These are phyloP conservation scores for Tulasnella sp. DNA, from an alignment of 768 basidiomycete genomes.

Conservation along the genomic window DNA sequence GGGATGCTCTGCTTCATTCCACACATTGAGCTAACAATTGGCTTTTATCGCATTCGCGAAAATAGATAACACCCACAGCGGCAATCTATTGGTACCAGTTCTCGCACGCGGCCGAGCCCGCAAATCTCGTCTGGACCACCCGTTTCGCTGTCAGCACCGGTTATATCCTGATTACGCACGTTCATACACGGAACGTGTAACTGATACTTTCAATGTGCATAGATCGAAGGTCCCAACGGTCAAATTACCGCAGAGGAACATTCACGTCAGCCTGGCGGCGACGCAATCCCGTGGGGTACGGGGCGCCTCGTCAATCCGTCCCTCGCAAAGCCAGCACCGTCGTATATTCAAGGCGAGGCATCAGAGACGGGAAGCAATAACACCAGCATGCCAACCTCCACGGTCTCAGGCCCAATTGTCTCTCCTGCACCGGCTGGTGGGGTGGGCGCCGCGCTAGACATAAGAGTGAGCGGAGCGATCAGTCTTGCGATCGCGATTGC, in stretches of 20 bases:
- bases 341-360: constrained; percentile 13
- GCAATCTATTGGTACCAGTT: constrained; percentile 78
- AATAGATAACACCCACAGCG: constrained; percentile 51
- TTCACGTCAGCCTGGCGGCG: constrained; percentile 37
- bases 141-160: constrained; percentile 48
- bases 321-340: constrained; percentile 25
- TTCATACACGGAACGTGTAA: no score
- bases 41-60: background rate
- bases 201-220: no score
- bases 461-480: no score
- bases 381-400: no score
- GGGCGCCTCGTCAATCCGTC: constrained; percentile 44
- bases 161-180: no score
- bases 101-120: constrained; percentile 22
- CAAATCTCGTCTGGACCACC: constrained; percentile 51
- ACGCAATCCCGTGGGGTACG: constrained; percentile 54
- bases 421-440: no score
- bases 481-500: no score
- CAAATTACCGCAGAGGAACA: constrained; percentile 41
- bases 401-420: no score
- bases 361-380: background rate
- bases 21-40: no score
- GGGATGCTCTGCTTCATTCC: background rate
- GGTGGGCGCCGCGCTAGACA: no score
- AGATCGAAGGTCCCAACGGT: constrained; percentile 44